Conservation (phyloP, 1,284 basidiomycete species). For the Marasmius sp. region DNA sequence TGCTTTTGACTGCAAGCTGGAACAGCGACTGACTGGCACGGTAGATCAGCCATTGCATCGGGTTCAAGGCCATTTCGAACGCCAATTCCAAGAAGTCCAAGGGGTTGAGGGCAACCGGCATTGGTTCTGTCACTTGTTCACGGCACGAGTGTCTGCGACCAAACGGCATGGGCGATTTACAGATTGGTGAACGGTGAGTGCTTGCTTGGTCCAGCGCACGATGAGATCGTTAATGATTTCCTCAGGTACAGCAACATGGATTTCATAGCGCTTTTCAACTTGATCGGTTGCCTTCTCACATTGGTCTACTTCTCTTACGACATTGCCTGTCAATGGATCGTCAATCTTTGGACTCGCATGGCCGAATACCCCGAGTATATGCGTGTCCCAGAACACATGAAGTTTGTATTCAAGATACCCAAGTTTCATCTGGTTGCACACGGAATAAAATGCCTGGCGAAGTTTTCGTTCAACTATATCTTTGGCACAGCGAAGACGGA, state of each 20-base stretch:
- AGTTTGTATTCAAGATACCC: slow-evolving; percentile 5
- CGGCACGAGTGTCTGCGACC: slow-evolving; percentile 16
- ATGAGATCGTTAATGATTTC: not conserved
- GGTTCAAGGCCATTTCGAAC: slow-evolving; percentile 16
- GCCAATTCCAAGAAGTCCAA: slow-evolving; percentile 19
- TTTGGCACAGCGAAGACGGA: slow-evolving; percentile 22
- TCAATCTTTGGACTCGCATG: slow-evolving; percentile 8
- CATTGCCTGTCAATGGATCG: slow-evolving; percentile 16
- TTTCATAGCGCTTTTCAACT: slow-evolving; percentile 11
- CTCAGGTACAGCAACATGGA: slow-evolving; percentile 16
- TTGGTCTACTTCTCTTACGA: slow-evolving; percentile 12
- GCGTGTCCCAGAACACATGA: not conserved
- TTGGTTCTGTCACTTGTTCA: slow-evolving; percentile 18
- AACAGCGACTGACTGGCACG: not conserved
- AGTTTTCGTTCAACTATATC: slow-evolving; percentile 21
- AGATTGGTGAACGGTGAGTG: slow-evolving; percentile 17
- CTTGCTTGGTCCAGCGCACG: not conserved
- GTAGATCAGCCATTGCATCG: slow-evolving; percentile 22
- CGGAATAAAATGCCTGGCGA: slow-evolving; percentile 5
- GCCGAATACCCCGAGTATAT: slow-evolving; percentile 1
- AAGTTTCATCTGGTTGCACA: slow-evolving; percentile 19
- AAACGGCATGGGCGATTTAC: slow-evolving; percentile 21
- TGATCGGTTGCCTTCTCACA: not conserved
- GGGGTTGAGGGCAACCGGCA: slow-evolving; percentile 17
- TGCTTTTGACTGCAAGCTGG: not conserved